Evolutionary conservation across 257 asterid genomes (phyloP), one percentile per base, ranked within the genome.

Genomic region (Knoxia roxburghii): DNA sequence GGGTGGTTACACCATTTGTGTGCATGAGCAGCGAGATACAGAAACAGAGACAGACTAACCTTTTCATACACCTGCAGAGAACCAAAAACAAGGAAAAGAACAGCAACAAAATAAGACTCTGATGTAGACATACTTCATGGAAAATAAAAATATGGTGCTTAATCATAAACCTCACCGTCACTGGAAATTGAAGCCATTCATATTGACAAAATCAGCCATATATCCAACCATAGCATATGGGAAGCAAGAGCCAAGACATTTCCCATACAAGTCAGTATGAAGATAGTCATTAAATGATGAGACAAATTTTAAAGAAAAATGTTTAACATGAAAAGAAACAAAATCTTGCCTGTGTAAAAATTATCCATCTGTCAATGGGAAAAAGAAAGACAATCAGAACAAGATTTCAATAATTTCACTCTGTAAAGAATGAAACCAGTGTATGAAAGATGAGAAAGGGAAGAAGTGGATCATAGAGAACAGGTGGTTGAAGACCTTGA

Each of bases 271-370:
- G 65, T 37, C 15, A 63, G 48, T n/a, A 27, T 58, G 51, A 74
- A 68, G 62, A 9, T 23, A 41, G 64, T 45, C 43, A 40, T 18
- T 61, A 29, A 64, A 45, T 60, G n/a, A 40, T 15, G 54, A 73
- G 32, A 74, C 11, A 68, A 37, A 24, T 29, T 27, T 64, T 49
- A 63, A 30, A 17, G 8, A 13, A 41, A 32, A 17, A 7, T 24
- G 6, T 21, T 51, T 18, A 43, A 56, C 46, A 55, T 13, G 66
- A 50, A 57, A 68, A 55, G 70, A 55, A 37, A 39, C 40, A 21
- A 57, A 48, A 65, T 69, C 92, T 87, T 82, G 81, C 95, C 95
- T 43, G 96, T 89, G 71, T 89, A 87, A 80, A 89, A 89, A 82
- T 89, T 89, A 75, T 89, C 95, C 96, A 89, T 89, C 96, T 86